phyloP scores from a whole-genome alignment of 306 rosid species.

The Chamaecrista fasciculata region DNA sequence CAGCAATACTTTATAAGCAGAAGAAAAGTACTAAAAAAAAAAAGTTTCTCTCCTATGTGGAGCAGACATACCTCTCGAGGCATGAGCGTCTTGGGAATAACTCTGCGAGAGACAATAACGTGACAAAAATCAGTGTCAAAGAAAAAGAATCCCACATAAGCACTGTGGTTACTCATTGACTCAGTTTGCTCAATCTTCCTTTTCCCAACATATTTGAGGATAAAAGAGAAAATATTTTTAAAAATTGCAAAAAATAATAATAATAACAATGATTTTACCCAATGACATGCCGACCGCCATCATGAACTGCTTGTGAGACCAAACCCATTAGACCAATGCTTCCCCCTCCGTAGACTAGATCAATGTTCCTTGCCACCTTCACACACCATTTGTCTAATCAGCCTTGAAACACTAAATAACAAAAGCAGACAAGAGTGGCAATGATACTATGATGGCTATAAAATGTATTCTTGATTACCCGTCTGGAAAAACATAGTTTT shows the following conservation, averaged over 20 bases:
- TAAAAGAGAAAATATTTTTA: background rate
- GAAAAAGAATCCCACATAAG: constrained; percentile 33
- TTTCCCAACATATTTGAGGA: constrained; percentile 29
- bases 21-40: constrained; percentile 42
- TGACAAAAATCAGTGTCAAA: constrained; percentile 58
- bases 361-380: constrained; percentile 93
- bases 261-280: constrained; percentile 49
- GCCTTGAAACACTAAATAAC: constrained; percentile 18
- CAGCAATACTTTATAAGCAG: constrained; percentile 14
- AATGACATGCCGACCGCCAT: constrained; percentile 99
- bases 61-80: constrained; percentile 96
- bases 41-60: constrained; percentile 36
- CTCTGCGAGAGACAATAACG: constrained; percentile 83
- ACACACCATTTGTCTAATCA: constrained; percentile 26
- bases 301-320: constrained; percentile 98
- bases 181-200: constrained; percentile 31
- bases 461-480: constrained; percentile 21
- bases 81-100: constrained; percentile 99
- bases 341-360: constrained; percentile 98
- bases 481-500: constrained; percentile 27
- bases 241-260: too few species aligned
- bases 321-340: constrained; percentile 99
- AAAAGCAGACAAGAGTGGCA: constrained; percentile 20
- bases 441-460: constrained; percentile 21
- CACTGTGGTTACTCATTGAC: constrained; percentile 35